Conservation (phyloP, 129 eudicot genomes). For the Glebionis coronaria region DNA sequence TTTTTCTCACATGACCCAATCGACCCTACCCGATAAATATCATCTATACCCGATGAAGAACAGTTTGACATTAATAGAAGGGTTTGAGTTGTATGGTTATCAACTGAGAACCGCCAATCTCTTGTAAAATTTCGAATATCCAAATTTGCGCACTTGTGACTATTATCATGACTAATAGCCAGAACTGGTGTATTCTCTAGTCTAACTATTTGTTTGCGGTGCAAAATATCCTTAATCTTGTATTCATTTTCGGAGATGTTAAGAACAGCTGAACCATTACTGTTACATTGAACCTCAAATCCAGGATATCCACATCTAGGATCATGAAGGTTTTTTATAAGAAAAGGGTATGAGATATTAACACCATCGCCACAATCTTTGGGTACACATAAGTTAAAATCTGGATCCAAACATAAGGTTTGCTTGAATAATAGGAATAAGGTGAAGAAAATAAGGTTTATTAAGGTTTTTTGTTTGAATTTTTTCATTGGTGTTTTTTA, state of each 20-base stretch:
- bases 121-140: not conserved
- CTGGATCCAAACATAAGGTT: conserved; percentile 13
- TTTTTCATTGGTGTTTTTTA: not conserved
- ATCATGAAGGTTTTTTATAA: conserved; percentile 25
- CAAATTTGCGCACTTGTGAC: not conserved
- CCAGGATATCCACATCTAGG: conserved; percentile 47
- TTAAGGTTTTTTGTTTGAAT: conserved; percentile 1
- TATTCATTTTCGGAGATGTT: too few relatives aligned
- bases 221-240: conserved; percentile 22
- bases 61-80: conserved; percentile 18
- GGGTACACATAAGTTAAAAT: conserved; percentile 39
- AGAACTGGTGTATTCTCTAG: conserved; percentile 8
- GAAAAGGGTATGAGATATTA: conserved; percentile 44
- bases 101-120: too few relatives aligned
- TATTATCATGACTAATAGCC: not conserved
- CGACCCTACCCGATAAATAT: conserved; percentile 3
- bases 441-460: conserved; percentile 3
- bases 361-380: conserved; percentile 29
- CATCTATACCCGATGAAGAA: not conserved
- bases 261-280: too few relatives aligned
- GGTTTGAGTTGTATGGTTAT: not conserved
- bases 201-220: not conserved
- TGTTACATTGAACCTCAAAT: conserved; percentile 37
- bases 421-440: conserved; percentile 13
- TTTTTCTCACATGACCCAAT: conserved; percentile 17